Conservation (phyloP, 805 yeast species). For the Metschnikowia corniflorae region DNA sequence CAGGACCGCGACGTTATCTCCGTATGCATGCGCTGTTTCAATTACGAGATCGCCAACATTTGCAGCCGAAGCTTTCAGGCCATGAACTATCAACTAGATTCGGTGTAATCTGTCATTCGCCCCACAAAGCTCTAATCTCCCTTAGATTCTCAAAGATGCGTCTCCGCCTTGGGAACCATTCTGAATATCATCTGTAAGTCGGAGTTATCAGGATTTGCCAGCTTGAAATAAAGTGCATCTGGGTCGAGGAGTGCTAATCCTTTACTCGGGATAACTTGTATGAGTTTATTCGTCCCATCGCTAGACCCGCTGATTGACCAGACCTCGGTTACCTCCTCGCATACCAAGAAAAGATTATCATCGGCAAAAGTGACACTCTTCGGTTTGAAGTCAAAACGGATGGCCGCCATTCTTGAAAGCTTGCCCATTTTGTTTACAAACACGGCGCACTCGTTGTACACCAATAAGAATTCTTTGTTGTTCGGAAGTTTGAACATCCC, state of each 20-base stretch:
- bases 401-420: conserved; percentile 41
- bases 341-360: conserved; percentile 42
- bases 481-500: conserved; percentile 61
- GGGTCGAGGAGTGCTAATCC: conserved; percentile 42
- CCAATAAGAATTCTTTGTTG: conserved; percentile 52
- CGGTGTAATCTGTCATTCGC: no score
- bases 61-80: no score
- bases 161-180: conserved; percentile 6
- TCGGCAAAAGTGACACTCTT: conserved; percentile 31
- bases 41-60: no score
- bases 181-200: conserved; percentile 59
- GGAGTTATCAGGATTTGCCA: conserved; percentile 64
- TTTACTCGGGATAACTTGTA: conserved; percentile 71
- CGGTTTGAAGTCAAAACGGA: conserved; percentile 43
- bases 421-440: conserved; percentile 59
- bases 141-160: no score
- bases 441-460: conserved; percentile 69
- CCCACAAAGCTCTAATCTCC: no score
- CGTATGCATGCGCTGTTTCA: no score
- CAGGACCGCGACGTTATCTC: no score
- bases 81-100: no score
- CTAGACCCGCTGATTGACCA: conserved; percentile 53
- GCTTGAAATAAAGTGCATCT: conserved; percentile 25
- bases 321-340: conserved; percentile 68
- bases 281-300: conserved; percentile 43